Conservation (phyloP, 75 land plant genomes). For the Cupressus sempervirens region DNA sequence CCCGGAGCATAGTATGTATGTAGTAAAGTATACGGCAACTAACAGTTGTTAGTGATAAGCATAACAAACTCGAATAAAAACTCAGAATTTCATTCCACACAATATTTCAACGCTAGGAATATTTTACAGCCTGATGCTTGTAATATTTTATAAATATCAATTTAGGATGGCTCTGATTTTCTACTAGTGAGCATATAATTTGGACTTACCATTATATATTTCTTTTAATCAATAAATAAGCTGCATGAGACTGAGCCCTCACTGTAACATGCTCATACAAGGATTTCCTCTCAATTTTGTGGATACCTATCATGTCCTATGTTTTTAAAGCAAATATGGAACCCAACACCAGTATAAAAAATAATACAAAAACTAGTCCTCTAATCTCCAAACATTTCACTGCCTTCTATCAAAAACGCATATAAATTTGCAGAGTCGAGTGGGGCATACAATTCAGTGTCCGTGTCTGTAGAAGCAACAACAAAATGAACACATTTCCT, state of each 20-base stretch:
- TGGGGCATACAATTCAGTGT: not conserved
- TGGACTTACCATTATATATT: not conserved
- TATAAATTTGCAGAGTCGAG: not conserved
- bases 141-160: too few relatives aligned
- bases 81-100: too few relatives aligned
- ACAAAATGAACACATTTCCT: not conserved
- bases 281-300: not conserved
- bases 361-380: not conserved
- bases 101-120: too few relatives aligned
- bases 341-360: not conserved
- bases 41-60: too few relatives aligned
- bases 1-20: too few relatives aligned
- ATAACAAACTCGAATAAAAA: too few relatives aligned
- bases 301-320: not conserved
- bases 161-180: too few relatives aligned
- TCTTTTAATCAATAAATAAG: not conserved
- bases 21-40: too few relatives aligned
- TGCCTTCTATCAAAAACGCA: not conserved
- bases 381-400: not conserved
- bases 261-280: not conserved
- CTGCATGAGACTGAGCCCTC: not conserved
- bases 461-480: not conserved
- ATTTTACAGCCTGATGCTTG: too few relatives aligned
- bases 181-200: too few relatives aligned
- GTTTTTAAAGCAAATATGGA: not conserved